phyloP scores from a whole-genome alignment of 148 eudicot species.

The Vaccinium corymbosum region DNA sequence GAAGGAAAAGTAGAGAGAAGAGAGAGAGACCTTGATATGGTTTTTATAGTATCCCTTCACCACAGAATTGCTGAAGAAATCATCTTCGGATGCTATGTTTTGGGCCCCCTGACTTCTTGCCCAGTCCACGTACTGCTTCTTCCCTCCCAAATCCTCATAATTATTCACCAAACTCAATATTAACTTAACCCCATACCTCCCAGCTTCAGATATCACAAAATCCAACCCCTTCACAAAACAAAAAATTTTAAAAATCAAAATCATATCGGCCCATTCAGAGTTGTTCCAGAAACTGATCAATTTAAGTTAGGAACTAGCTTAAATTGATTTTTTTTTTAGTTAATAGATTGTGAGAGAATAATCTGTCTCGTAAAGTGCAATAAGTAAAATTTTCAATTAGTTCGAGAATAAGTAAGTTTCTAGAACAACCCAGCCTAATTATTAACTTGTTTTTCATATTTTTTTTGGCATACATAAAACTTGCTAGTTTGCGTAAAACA shows the following conservation, averaged over 20 bases:
- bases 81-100: slow-evolving; percentile 50
- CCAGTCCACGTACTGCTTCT: slow-evolving; percentile 66
- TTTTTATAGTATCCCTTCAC: slow-evolving; percentile 58
- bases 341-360: too few species aligned
- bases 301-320: too few species aligned
- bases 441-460: too few species aligned
- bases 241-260: background rate
- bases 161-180: slow-evolving; percentile 55
- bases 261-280: background rate
- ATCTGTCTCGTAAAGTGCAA: too few species aligned
- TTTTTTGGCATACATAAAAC: too few species aligned
- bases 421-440: too few species aligned
- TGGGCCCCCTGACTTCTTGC: slow-evolving; percentile 58
- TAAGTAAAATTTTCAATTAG: too few species aligned
- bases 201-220: slow-evolving; percentile 63
- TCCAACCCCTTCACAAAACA: slow-evolving; percentile 53
- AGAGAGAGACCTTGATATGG: slow-evolving; percentile 49
- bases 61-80: slow-evolving; percentile 51
- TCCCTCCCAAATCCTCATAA: slow-evolving; percentile 59
- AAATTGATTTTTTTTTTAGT: too few species aligned
- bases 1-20: background rate
- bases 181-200: slow-evolving; percentile 52
- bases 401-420: too few species aligned
- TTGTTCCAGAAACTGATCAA: too few species aligned
- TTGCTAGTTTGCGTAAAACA: too few species aligned